These are phyloP conservation scores for Protoeuglena noctilucae DNA, from an alignment of 139 green algal species.

Conservation along the genomic window DNA sequence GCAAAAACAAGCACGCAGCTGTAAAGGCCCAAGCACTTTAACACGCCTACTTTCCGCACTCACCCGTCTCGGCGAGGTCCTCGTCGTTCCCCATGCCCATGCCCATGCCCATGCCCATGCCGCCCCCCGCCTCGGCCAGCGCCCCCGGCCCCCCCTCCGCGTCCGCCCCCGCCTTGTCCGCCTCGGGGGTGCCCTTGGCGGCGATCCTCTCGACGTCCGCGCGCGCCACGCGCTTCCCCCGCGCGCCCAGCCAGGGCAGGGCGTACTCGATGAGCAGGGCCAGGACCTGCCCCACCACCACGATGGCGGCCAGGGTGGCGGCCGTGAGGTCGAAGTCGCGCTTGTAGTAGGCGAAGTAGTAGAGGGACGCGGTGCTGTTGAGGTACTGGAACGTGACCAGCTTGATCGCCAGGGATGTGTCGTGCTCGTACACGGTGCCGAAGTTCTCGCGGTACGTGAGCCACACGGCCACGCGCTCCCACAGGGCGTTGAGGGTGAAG, in stretches of 20 bases:
- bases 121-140: slow-evolving; percentile 1
- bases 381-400: slow-evolving; percentile 5
- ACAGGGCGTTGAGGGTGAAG: slow-evolving; percentile 10
- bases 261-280: neutral
- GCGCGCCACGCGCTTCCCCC: no score
- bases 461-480: neutral
- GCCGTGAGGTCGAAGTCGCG: slow-evolving; percentile 12
- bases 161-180: no score
- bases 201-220: no score
- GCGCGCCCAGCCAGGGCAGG: neutral
- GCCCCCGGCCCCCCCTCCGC: neutral
- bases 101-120: slow-evolving; percentile 1
- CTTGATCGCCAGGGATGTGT: slow-evolving; percentile 10
- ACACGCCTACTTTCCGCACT: no score
- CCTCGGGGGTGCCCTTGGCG: no score
- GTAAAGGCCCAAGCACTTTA: no score
- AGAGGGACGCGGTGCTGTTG: slow-evolving; percentile 10
- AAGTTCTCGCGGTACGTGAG: slow-evolving; percentile 11
- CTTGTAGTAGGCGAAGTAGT: slow-evolving; percentile 19
- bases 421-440: slow-evolving; percentile 6
- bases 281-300: slow-evolving; percentile 8
- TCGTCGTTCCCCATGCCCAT: no score
- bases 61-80: no score
- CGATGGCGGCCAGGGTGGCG: slow-evolving; percentile 10
- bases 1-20: no score